Base-by-base conservation (phyloP, 202 grass and related monocot genomes). In the Elaeis oleifera region DNA sequence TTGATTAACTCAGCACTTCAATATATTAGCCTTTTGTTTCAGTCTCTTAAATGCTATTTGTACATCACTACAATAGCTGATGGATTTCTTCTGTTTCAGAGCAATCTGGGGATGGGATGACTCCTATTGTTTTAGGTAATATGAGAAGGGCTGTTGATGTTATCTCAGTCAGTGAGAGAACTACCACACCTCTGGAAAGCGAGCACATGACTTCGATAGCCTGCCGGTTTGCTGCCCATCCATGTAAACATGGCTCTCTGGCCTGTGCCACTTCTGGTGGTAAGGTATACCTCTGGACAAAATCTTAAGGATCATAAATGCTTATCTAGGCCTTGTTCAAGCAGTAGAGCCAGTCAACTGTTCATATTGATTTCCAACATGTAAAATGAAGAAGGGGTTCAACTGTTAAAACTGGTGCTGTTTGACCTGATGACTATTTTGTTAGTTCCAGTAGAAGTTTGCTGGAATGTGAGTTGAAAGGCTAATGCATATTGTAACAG, bases 31-130 rank as follows among this genome's bases (percentile, higher is more conserved):
- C 36, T 44, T 31, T 44, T 44, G 36, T 44, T 13, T 13, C 36
- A 13, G 5, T 44, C 36, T 44, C 36, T 44, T 44, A 14, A 44
- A 13, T 11, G 36, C 36, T 44, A 14, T 44, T 44, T 13, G 36
- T 44, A 44, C 36, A 44, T 44, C 9, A 44, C 8, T 14, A 44
- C 9, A 44, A 18, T 17, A 60, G 26, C 55, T 73, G 22, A 65
- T 24, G 4, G 11, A 65, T 14, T 4, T 54, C 5, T 55, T 56
- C 48, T n/a, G 51, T 49, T 63, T 63, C 87, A 96, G 91, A 76
- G 87, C 84, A 52, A 85, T 90, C 62, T 96, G 91, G 91, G 80
- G 91, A 21, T 90, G 91, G 91, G 83, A 83, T 26, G 79, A 83
- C 50, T 69, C 52, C 1, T 58, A 85, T 44, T 96, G 4, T 81